Base-by-base conservation (phyloP, 345 rosid species). In the Punica granatum region DNA sequence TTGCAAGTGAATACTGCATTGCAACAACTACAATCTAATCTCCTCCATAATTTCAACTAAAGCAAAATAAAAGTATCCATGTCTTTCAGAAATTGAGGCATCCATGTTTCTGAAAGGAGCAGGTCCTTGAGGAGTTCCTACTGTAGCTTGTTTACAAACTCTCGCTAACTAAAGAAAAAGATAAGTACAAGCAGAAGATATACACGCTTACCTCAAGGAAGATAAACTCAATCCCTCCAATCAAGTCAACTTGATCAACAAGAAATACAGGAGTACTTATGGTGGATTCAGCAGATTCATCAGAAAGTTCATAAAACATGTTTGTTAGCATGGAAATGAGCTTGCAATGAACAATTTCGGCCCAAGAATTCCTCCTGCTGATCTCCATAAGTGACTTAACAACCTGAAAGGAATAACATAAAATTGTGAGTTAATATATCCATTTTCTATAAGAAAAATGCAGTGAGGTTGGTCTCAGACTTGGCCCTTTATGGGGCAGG, bases 311-410 rank as follows among this genome's bases (percentile, higher is more conserved):
- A 77, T 89, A 94, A 73, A 91, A 86, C 97, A 91, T 94, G 79
- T 94, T 91, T 48, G 90, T 78, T 76, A 94, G 80, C 79, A 94
- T 86, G 82, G 90, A 86, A 75, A 87, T 72, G 74, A 94, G 97
- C 85, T 86, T 94, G 84, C 87, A 89, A 75, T 91, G 96, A 80
- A 94, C 98, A 74, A 91, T 77, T 76, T 90, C 99, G 61, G 99
- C 97, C 99, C 99, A 94, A 59, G 90, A 91, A 77, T 91, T 88
- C 67, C 56, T 60, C 80, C 96, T 81, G 87, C 99, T 86, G 63
- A 76, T 75, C 81, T 74, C 80, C 72, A 94, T 70, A 63, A 94
- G 84, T 65, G 87, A 85, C 84, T 83, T 94, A 65, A 94, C 75
- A 69, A 91, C 99, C 99, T 94, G 87, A 75, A 76, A 64, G 68